Percentiles rank a stretch among this genome's conserved stretches.
Conservation (phyloP, 352 stramenopile genomes). For the Phytophthora pluvialis region DNA sequence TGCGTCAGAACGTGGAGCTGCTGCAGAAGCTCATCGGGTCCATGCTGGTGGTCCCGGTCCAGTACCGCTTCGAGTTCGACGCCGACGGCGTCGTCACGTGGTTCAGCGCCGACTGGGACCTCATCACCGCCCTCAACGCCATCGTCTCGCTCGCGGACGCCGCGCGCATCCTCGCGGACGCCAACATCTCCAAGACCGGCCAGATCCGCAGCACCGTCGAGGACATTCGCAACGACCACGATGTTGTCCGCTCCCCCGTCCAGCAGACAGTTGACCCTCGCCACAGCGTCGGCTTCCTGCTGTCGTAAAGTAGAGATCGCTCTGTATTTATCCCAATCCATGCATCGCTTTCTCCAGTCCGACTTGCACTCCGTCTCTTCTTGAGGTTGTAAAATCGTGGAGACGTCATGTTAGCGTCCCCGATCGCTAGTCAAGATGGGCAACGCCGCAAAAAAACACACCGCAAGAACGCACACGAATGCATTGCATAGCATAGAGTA, state of each 20-base stretch:
- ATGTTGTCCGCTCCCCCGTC: not conserved
- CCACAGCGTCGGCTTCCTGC: slow-evolving; percentile 50
- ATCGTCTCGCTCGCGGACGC: slow-evolving; percentile 58
- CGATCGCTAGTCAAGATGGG: slow-evolving; percentile 26
- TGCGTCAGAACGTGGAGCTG: slow-evolving; percentile 48
- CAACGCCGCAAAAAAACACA: slow-evolving; percentile 1
- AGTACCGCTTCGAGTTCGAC: slow-evolving; percentile 68
- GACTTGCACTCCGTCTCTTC: slow-evolving; percentile 30
- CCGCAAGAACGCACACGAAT: slow-evolving; percentile 8
- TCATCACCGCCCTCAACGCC: slow-evolving; percentile 48
- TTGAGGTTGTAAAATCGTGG: slow-evolving; percentile 19
- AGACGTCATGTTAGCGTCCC: slow-evolving; percentile 18
- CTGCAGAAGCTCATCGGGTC: slow-evolving; percentile 56
- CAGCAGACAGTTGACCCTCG: slow-evolving; percentile 29
- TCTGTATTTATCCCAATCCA: slow-evolving; percentile 35
- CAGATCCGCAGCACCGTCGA: slow-evolving; percentile 49
- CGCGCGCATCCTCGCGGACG: slow-evolving; percentile 43
- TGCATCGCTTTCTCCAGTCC: slow-evolving; percentile 19
- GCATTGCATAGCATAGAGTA: slow-evolving; percentile 2
- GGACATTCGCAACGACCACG: slow-evolving; percentile 19
- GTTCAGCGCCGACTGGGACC: slow-evolving; percentile 69
- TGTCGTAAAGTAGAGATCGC: slow-evolving; percentile 35
- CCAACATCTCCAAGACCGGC: slow-evolving; percentile 63
- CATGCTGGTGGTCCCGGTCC: slow-evolving; percentile 45
- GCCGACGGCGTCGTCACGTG: slow-evolving; percentile 45